phyloP scores from a whole-genome alignment of 352 stramenopile species.

The Blastocystis sp. region DNA sequence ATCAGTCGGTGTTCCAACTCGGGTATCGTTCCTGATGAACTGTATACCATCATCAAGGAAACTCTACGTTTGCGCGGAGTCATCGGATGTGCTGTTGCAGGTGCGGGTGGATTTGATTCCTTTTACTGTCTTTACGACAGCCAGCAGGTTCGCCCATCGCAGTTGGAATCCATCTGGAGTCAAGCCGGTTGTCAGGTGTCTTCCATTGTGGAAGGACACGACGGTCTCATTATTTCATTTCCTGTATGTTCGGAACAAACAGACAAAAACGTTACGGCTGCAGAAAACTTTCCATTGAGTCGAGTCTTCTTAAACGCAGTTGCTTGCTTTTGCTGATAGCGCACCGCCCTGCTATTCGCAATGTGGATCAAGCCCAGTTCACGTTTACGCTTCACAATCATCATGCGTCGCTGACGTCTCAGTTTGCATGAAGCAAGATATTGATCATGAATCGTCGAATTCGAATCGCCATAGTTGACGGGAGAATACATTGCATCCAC shows the following conservation, averaged over 20 bases:
- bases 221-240: not conserved
- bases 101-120: not conserved
- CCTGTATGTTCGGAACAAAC: not conserved
- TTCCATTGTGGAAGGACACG: not conserved
- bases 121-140: not conserved
- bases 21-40: not conserved
- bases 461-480: not conserved
- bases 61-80: not conserved
- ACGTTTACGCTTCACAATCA: conserved; percentile 9
- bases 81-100: not conserved
- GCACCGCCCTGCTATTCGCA: not conserved
- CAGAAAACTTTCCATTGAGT: not conserved
- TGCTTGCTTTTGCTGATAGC: not conserved
- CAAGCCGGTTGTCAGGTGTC: not conserved
- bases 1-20: not conserved
- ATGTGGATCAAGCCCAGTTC: not conserved
- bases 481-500: not conserved
- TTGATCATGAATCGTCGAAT: not conserved
- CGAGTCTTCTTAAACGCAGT: not conserved
- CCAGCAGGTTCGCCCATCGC: too few species aligned
- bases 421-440: not conserved
- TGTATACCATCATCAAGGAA: not conserved
- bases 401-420: not conserved
- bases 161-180: not conserved
- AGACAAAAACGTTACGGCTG: not conserved